Conservation (phyloP, 1,139 yeast genomes). For the Taphrina wiesneri region DNA sequence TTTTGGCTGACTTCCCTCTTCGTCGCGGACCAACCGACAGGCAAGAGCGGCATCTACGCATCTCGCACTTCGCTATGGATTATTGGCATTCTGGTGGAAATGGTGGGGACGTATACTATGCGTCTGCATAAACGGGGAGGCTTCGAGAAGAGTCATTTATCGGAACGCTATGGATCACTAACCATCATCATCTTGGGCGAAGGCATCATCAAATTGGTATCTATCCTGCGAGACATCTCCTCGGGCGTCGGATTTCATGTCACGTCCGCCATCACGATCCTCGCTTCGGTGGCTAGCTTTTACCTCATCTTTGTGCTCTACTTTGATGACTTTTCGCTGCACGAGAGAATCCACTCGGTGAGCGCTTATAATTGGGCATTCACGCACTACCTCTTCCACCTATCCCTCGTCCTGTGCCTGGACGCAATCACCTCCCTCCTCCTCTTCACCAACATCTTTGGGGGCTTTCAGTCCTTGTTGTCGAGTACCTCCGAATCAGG, state of each 20-base stretch:
- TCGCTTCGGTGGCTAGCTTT: conserved; percentile 9
- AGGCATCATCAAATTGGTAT: conserved; percentile 28
- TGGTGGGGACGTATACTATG: conserved; percentile 15
- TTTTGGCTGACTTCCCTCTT: conserved; percentile 27
- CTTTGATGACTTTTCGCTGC: conserved; percentile 26
- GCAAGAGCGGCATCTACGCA: background rate
- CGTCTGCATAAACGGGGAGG: conserved; percentile 19
- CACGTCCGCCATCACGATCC: conserved; percentile 16
- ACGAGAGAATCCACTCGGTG: background rate
- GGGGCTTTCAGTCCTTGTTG: conserved; percentile 26
- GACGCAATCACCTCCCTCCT: conserved; percentile 31
- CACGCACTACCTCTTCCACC: conserved; percentile 25
- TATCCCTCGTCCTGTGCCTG: conserved; percentile 17
- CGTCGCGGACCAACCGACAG: background rate
- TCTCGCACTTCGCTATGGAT: conserved; percentile 18
- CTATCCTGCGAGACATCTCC: conserved; percentile 22
- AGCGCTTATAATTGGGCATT: conserved; percentile 27
- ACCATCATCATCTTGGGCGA: conserved; percentile 31
- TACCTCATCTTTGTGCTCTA: conserved; percentile 27
- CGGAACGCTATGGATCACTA: conserved; percentile 29
- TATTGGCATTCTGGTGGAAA: conserved; percentile 20
- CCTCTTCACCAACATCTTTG: conserved; percentile 27
- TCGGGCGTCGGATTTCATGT: conserved; percentile 22
- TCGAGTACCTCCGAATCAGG: conserved; percentile 1
- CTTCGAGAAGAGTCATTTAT: conserved; percentile 22